Base-by-base conservation (phyloP, 331 rosid species). In the Cucumis variabilis region DNA sequence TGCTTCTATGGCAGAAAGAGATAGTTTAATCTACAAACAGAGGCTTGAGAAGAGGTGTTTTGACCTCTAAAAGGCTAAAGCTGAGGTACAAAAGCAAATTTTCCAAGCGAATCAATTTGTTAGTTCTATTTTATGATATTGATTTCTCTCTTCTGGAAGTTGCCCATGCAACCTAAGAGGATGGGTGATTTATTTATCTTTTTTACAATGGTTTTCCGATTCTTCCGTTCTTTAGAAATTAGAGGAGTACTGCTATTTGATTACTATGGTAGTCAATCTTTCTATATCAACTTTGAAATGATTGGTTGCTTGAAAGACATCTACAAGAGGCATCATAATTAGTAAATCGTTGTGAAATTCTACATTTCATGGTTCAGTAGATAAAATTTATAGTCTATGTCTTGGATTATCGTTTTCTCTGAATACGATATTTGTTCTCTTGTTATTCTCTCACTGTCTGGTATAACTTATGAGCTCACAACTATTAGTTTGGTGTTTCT, bases 1-100 rank as follows among this genome's bases (percentile, higher is more conserved):
- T 85, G 96, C 89, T 67, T 90, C 87, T 90, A 87, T 55, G 46
- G 93, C 94, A 37, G 92, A 86, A 87, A 90, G 95, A 84, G 87
- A 66, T 72, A 95, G 94, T 33, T 88, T 86, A 87, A 84, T 86
- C 73, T 91, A 90, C 96, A 90, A 92, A 91, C 94, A 92, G 94
- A 88, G 85, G 90, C 87, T 94, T 67, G 97, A 93, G 83, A 92
- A 87, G 79, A 94, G 85, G 92, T 91, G 94, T 86, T 88, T 96
- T 70, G 94, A 94, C 87, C 97, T 96, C 78, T 92, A 86, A 81
- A 97, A 96, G 91, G 99, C 98, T 80, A 99, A 97, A 92, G 88
- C 88, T 80, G 99, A 97, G 98, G 99, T 94, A 91, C 46, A 46
- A 51, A 13, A 88, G 87, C 83, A 25, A 46, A 87, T 73, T 85